phyloP scores from a whole-genome alignment of 345 rosid genomes.

The Bretschneidera sinensis region DNA sequence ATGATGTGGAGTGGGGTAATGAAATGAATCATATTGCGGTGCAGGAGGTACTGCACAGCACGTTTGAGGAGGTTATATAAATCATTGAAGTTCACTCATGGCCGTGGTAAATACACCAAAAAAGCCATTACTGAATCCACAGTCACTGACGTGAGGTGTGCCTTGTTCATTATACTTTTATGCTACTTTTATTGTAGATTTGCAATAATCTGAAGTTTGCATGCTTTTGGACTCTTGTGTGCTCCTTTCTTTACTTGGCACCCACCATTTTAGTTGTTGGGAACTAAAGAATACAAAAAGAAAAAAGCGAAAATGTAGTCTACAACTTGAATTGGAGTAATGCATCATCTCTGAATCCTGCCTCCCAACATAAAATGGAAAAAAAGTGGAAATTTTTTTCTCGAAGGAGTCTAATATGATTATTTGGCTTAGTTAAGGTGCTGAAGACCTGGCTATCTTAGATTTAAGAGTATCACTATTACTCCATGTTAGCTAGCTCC shows the following conservation, averaged over 20 bases:
- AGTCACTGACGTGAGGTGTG: conserved; percentile 90
- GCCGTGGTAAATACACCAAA: conserved; percentile 78
- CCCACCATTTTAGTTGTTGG: not conserved
- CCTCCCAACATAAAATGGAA: not conserved
- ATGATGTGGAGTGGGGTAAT: conserved; percentile 4
- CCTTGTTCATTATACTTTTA: not conserved
- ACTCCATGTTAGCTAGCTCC: not conserved
- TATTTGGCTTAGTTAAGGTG: not conserved
- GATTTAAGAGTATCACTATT: too few relatives aligned
- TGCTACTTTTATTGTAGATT: too few relatives aligned
- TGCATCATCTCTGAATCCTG: not conserved
- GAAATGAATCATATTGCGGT: conserved; percentile 18
- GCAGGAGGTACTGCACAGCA: conserved; percentile 96
- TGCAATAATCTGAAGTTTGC: too few relatives aligned
- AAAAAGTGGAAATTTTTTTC: not conserved
- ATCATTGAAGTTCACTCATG: conserved; percentile 94
- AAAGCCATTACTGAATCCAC: conserved; percentile 69
- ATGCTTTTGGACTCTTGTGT: not conserved
- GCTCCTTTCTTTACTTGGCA: not conserved
- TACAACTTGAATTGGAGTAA: not conserved
- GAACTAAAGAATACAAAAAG: too few relatives aligned
- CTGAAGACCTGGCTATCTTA: not conserved
- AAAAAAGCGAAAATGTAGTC: not conserved
- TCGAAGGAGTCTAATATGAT: not conserved
- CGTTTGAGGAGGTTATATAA: conserved; percentile 89